These are phyloP conservation scores for Centella asiatica DNA, from an alignment of 129 eudicot species.

Conservation along the genomic window DNA sequence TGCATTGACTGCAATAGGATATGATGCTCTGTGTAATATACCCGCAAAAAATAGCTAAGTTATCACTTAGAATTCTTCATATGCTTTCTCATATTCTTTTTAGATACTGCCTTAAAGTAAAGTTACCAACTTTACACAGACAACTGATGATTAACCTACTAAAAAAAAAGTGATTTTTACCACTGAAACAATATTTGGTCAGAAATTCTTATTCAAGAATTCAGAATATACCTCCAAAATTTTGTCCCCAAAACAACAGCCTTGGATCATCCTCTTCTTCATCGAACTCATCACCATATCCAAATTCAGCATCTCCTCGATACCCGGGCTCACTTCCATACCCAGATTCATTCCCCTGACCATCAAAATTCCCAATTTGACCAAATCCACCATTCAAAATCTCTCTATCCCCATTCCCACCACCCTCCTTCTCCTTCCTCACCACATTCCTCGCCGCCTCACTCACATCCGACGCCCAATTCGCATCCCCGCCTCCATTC, in stretches of 20 bases:
- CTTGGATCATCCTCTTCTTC: conserved; percentile 83
- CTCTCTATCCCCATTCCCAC: conserved; percentile 43
- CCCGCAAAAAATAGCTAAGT: not conserved
- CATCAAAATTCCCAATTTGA: conserved; percentile 41
- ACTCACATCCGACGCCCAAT: conserved; percentile 82
- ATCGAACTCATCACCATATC: conserved; percentile 80
- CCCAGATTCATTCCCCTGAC: conserved; percentile 75
- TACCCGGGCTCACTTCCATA: conserved; percentile 96
- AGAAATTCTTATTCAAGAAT: not conserved
- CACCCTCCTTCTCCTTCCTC: conserved; percentile 35
- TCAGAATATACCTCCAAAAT: conserved; percentile 53
- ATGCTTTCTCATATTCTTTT: not conserved
- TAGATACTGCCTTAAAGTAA: not conserved
- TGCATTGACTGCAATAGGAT: not conserved
- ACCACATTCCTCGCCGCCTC: conserved; percentile 40
- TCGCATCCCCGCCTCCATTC: conserved; percentile 44
- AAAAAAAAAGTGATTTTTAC: not conserved
- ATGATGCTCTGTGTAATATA: not conserved
- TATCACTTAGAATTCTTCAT: not conserved
- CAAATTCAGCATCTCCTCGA: conserved; percentile 88
- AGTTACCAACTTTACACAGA: not conserved
- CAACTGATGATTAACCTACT: not conserved
- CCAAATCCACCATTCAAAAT: conserved; percentile 29
- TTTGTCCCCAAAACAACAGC: conserved; percentile 67
- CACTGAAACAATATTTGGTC: not conserved